phyloP scores from a whole-genome alignment of 768 basidiomycete species.

The Cyclocybe cylindracea region DNA sequence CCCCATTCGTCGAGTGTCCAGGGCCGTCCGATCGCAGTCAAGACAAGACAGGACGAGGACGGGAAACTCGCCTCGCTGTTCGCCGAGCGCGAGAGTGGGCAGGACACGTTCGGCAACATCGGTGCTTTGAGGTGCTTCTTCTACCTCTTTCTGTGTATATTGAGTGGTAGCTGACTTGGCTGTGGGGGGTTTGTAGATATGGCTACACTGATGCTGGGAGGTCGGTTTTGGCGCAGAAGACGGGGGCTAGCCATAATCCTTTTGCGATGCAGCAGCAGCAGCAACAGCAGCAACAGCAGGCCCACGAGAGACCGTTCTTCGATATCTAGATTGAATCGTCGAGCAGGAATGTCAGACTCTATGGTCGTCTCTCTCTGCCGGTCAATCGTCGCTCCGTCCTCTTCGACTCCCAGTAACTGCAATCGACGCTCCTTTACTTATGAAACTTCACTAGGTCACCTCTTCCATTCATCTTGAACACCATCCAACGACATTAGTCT shows the following conservation, averaged over 20 bases:
- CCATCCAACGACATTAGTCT: no score
- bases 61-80: conserved; percentile 82
- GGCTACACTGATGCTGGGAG: conserved; percentile 59
- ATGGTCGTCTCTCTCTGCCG: neutral
- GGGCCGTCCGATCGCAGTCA: conserved; percentile 35
- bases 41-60: conserved; percentile 53
- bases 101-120: conserved; percentile 94
- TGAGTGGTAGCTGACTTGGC: neutral
- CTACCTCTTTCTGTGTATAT: neutral
- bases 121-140: conserved; percentile 66
- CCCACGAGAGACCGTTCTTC: conserved; percentile 77
- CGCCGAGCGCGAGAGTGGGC: conserved; percentile 87
- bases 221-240: conserved; percentile 41
- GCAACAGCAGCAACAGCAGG: conserved; percentile 36
- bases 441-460: no score
- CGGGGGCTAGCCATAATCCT: conserved; percentile 60
- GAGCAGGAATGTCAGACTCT: neutral
- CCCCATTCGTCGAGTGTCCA: conserved; percentile 32
- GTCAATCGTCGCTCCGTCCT: neutral
- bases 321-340: conserved; percentile 49
- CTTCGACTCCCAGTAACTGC: neutral
- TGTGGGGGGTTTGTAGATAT: conserved; percentile 38
- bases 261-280: conserved; percentile 66
- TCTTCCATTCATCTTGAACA: no score
- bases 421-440: no score